Base-by-base conservation (phyloP, 1,284 basidiomycete genomes). In the Austroboletus niveus region DNA sequence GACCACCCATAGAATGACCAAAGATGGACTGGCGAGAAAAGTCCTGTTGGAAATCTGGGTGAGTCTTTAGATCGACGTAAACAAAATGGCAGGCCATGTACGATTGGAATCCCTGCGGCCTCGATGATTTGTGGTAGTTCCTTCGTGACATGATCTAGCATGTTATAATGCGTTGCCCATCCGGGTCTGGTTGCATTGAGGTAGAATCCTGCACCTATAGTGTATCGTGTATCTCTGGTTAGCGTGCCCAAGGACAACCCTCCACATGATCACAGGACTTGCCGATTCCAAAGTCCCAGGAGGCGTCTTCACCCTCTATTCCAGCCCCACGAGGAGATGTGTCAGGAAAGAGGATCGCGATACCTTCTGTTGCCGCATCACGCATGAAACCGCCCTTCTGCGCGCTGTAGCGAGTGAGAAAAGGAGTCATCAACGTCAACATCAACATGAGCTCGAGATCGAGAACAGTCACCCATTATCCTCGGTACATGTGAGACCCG, bases 311-410 rank as follows among this genome's bases (percentile, higher is more conserved):
- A 36, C 89, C 93, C 49, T 88, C 82, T 52, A 94, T 79, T n/a
- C 85, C 87, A 2, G 96, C 95, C 1, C 94, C 94, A 31, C 96
- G 82, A 3, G 97, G 97, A 38, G 89, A 93, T 0, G 97, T 99
- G 68, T 99, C 97, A 0, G 97, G 94, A 69, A 98, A 97, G 39
- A 99, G 84, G 45, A 99, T 74, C 0, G 96, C 95, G 52, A 99
- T 87, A 5, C 88, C 87, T 62, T 94, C 84, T 34, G 82, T 75
- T 3, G 90, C 82, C 1, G 94, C 94, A 29, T 87, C 82, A 29
- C 83, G 80, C 45, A 96, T 74, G 71, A 97, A 92, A 9, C 81
- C 82, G 27, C 90, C 93, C 70, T 98, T 97, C 72, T 94, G 92
- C 1, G 94, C 83, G 0, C 91, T 92, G 60, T 8, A 46, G 48